These are phyloP conservation scores for Candida glaebosa DNA, from an alignment of 805 yeast genomes.

Conservation along the genomic window DNA sequence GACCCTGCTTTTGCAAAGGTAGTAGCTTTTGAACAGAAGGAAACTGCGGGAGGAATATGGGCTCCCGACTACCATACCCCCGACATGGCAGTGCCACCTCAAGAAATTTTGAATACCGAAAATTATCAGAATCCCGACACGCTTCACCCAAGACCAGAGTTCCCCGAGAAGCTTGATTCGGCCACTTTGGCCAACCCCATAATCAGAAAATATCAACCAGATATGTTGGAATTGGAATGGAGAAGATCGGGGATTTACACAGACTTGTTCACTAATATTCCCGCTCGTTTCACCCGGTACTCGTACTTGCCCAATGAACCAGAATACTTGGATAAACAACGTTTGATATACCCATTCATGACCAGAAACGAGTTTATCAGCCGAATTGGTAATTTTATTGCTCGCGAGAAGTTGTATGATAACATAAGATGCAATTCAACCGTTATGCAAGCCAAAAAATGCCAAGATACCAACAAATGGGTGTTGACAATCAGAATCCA, in stretches of 20 bases:
- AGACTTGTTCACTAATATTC: constrained; percentile 40
- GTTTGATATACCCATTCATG: constrained; percentile 36
- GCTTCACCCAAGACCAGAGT: constrained; percentile 16
- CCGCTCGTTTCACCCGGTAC: constrained; percentile 34
- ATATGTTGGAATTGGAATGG: constrained; percentile 30
- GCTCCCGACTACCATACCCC: constrained; percentile 19
- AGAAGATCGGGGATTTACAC: constrained; percentile 34
- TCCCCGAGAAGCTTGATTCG: constrained; percentile 14
- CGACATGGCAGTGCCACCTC: constrained; percentile 26
- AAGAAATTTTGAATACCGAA: constrained; percentile 26
- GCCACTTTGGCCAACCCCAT: constrained; percentile 19
- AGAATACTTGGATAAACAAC: constrained; percentile 16
- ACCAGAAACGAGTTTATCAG: constrained; percentile 29
- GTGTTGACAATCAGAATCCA: constrained; percentile 20
- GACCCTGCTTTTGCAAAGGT: constrained; percentile 26
- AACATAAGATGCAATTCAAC: constrained; percentile 36
- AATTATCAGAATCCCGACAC: constrained; percentile 31
- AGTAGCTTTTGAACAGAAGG: constrained; percentile 44
- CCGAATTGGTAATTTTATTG: constrained; percentile 25
- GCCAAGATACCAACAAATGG: constrained; percentile 37
- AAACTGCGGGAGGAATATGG: constrained; percentile 47
- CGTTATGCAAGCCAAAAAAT: constrained; percentile 36
- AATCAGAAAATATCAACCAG: constrained; percentile 5
- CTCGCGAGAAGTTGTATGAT: constrained; percentile 21
- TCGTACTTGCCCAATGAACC: constrained; percentile 28